Conservation (phyloP, 805 yeast genomes). For the Suhomyces prunicola region DNA sequence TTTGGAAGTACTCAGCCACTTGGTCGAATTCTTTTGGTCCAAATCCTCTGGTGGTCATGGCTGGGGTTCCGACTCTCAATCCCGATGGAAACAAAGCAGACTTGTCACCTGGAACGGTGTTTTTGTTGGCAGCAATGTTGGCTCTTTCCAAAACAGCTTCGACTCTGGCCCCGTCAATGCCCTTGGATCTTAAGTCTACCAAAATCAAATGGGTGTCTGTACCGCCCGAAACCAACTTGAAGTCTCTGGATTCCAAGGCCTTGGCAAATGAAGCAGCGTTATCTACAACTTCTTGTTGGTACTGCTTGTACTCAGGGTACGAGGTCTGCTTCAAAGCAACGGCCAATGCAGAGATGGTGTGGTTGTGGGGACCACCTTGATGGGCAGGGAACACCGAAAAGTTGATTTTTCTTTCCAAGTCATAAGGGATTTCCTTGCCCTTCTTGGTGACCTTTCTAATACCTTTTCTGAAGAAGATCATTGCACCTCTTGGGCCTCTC, state of each 20-base stretch:
- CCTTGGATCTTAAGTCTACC: constrained; percentile 64
- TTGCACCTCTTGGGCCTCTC: constrained; percentile 99
- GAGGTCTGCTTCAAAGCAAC: constrained; percentile 94
- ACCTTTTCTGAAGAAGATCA: constrained; percentile 98
- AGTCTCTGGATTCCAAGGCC: constrained; percentile 69
- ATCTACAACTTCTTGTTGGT: constrained; percentile 82
- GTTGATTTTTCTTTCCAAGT: constrained; percentile 91
- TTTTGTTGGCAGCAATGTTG: constrained; percentile 95
- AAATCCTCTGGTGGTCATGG: constrained; percentile 97
- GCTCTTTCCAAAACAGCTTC: constrained; percentile 84
- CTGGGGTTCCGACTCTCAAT: constrained; percentile 96
- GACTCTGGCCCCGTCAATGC: constrained; percentile 17
- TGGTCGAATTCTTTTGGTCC: constrained; percentile 80
- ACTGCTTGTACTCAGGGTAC: constrained; percentile 84
- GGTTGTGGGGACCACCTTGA: constrained; percentile 99
- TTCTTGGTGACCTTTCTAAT: constrained; percentile 84
- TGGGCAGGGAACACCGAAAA: constrained; percentile 99
- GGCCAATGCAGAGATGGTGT: constrained; percentile 95
- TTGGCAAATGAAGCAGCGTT: constrained; percentile 83
- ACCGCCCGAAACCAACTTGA: constrained; percentile 86
- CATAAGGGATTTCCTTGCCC: constrained; percentile 88
- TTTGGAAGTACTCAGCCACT: constrained; percentile 78
- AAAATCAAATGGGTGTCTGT: constrained; percentile 97
- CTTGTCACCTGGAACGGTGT: constrained; percentile 97
- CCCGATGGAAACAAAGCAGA: constrained; percentile 97